Evolutionary conservation across 106 monocot species (phyloP).

Genomic region (Dendrobium catenatum): DNA sequence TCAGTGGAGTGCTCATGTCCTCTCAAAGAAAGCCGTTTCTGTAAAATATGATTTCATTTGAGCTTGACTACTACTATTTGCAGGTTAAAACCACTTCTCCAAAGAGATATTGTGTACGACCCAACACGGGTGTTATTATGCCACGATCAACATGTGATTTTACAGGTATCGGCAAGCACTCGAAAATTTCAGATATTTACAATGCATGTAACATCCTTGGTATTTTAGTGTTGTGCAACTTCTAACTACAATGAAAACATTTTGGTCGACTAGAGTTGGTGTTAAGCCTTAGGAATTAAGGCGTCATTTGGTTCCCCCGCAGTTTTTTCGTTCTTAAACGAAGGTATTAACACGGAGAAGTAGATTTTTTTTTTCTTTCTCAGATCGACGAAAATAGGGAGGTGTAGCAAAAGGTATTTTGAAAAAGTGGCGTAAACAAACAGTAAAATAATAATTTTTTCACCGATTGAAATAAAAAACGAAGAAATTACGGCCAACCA

Average conservation of each 20-base stretch:
- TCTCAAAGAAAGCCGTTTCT: not conserved
- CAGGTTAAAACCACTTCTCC: conserved; percentile 92
- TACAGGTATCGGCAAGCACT: conserved; percentile 43
- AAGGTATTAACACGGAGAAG: no score
- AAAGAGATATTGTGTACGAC: conserved; percentile 74
- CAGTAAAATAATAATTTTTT: no score
- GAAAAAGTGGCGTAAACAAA: no score
- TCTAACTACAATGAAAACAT: not conserved
- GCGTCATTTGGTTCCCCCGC: no score
- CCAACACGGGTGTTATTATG: conserved; percentile 67
- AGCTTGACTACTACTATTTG: conserved; percentile 4
- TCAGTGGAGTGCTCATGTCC: not conserved
- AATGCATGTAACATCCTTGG: not conserved
- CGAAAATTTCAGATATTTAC: not conserved
- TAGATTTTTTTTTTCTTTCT: no score
- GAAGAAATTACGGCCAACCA: no score
- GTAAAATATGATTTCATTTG: not conserved
- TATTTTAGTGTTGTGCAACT: not conserved
- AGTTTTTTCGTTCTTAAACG: no score
- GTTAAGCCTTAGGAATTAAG: not conserved
- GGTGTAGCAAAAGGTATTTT: no score
- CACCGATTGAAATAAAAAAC: no score
- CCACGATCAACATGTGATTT: conserved; percentile 53
- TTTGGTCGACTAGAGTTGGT: not conserved
- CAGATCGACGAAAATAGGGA: no score